Evolutionary conservation across 2,329 filamentous ascomycete genomes (phyloP), one percentile per base, ranked within the genome.

Genomic region (Hawksworthiomyces lignivorus): DNA sequence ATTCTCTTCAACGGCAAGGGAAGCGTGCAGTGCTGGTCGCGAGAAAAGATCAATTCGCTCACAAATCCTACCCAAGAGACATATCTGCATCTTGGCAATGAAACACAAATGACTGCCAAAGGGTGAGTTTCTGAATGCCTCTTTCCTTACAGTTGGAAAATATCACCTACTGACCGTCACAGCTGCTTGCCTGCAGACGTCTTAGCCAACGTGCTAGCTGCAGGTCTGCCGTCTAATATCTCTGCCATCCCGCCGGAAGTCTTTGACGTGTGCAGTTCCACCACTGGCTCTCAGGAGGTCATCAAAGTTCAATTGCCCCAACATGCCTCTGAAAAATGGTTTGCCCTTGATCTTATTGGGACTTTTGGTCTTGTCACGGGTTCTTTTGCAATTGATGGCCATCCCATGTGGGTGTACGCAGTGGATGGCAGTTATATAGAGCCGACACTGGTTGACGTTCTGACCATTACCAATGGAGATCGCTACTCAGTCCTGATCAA

Each of bases 1-100:
- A 61, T 83, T 12, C 57, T 82, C 10, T 64, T 82, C 38, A 82
- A 83, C 44, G 79, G 79, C 19, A 75, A 77, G 49, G 77, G 77
- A 4, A 62, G 64, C 1, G 69, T 76, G 0, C 58, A 69, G 36
- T 81, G 77, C 52, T 62, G 71, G 30, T 54, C 64, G 0, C 57
- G 60, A 6, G 62, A 63, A 5, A 60, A 71, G 29, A 62, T 77
- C 5, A 56, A 62, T 22, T 52, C 60, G 3, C 62, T 65, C 7
- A 45, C 63, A 15, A 59, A 46, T 6, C 47, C 54, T 0, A 43
- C 54, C 3, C 65, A 69, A 27, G 52, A 54, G 38, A 22, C 26
- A 0, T 54, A 59, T 4, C 48, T 69, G 1, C 28, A 22, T 1
- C 9, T 56, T 3, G 54, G 59, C 1, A 56, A 56, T 4, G 57